Conservation (phyloP, 2,329 filamentous ascomycete species). For the Epichloe coenophiala region DNA sequence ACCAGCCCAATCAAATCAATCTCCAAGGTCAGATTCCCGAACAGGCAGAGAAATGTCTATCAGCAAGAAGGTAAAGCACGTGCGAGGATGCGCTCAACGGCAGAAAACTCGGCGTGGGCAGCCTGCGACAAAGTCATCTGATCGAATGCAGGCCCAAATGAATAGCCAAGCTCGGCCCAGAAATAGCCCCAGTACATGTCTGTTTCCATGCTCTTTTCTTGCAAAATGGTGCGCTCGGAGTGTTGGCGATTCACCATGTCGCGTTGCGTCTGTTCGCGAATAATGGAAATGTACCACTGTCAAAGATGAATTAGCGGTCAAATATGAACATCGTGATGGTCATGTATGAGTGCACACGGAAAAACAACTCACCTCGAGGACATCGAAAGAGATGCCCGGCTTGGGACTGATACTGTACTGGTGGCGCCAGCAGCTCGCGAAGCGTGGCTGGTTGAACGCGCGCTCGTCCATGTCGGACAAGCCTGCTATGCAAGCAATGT, state of each 20-base stretch:
- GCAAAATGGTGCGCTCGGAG: slow-evolving; percentile 26
- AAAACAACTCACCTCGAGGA: slow-evolving; percentile 36
- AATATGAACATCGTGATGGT: not conserved
- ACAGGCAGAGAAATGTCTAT: not conserved
- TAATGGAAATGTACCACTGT: slow-evolving; percentile 43
- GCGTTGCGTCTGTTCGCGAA: slow-evolving; percentile 37
- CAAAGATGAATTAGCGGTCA: slow-evolving; percentile 8
- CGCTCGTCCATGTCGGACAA: slow-evolving; percentile 22
- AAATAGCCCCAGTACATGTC: slow-evolving; percentile 39
- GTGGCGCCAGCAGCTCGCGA: slow-evolving; percentile 35
- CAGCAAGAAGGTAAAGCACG: slow-evolving; percentile 20
- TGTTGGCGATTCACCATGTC: slow-evolving; percentile 26
- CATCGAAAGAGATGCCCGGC: slow-evolving; percentile 32
- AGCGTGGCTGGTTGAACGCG: slow-evolving; percentile 33
- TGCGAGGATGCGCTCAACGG: slow-evolving; percentile 35
- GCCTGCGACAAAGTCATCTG: slow-evolving; percentile 33
- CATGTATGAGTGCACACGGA: not conserved
- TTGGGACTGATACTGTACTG: slow-evolving; percentile 39
- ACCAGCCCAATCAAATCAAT: not conserved
- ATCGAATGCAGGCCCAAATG: slow-evolving; percentile 29
- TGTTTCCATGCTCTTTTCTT: slow-evolving; percentile 18
- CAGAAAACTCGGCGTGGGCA: slow-evolving; percentile 31
- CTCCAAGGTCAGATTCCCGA: not conserved
- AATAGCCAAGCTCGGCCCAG: slow-evolving; percentile 33
- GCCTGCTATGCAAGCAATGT: slow-evolving; percentile 32